Evolutionary conservation across 2,329 filamentous ascomycete genomes (phyloP).

Genomic region (Penicillium sp.): DNA sequence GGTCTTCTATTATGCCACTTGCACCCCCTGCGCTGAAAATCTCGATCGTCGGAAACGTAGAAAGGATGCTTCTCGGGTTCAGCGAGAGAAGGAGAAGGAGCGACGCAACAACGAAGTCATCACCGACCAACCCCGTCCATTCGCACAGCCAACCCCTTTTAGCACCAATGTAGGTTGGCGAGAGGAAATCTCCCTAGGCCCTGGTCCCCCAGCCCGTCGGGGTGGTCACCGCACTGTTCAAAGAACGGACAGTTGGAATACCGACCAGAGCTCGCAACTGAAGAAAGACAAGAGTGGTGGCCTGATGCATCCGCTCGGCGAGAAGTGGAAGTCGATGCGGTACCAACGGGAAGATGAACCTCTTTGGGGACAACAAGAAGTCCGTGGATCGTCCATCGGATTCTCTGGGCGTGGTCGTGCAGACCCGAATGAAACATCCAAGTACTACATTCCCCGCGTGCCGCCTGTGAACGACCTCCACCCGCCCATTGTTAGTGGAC

Average conservation of each 20-base stretch:
- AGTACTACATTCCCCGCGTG: constrained; percentile 61
- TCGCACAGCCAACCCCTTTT: constrained; percentile 74
- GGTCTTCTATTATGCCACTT: constrained; percentile 51
- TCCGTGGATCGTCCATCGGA: constrained; percentile 56
- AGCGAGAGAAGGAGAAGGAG: constrained; percentile 63
- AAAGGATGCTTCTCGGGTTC: constrained; percentile 66
- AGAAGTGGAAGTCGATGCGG: constrained; percentile 72
- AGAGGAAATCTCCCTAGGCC: constrained; percentile 81
- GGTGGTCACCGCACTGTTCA: constrained; percentile 48
- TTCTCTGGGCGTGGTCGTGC: constrained; percentile 42
- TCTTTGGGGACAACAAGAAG: constrained; percentile 71
- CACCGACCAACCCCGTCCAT: constrained; percentile 67
- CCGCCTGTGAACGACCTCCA: constrained; percentile 84
- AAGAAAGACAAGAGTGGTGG: constrained; percentile 49
- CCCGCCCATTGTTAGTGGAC: constrained; percentile 76
- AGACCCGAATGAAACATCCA: constrained; percentile 41
- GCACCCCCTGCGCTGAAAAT: constrained; percentile 64
- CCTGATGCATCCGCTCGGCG: constrained; percentile 38
- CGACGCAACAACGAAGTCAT: constrained; percentile 56
- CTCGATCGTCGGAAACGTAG: constrained; percentile 68
- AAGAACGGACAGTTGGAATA: constrained; percentile 59
- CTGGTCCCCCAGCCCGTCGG: constrained; percentile 65
- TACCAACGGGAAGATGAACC: constrained; percentile 88
- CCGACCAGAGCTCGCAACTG: constrained; percentile 35
- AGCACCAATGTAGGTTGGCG: constrained; percentile 86